These are phyloP conservation scores for Globomyces sp. DNA, from an alignment of 371 early-diverging fungal genomes.

Conservation along the genomic window DNA sequence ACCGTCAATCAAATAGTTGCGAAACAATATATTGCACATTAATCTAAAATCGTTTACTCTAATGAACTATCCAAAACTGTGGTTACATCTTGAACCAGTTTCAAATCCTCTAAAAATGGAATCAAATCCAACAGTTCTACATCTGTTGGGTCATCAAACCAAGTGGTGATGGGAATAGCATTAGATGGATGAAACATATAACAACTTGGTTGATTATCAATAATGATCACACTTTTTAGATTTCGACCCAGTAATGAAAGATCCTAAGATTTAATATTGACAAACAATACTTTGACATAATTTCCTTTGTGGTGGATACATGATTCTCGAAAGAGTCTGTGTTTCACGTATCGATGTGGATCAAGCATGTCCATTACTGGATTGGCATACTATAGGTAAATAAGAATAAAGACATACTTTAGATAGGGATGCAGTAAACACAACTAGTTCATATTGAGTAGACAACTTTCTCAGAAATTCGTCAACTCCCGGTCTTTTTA, in stretches of 20 bases:
- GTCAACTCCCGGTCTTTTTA: conserved; percentile 94
- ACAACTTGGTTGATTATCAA: conserved; percentile 93
- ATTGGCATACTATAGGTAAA: conserved; percentile 81
- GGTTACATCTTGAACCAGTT: conserved; percentile 83
- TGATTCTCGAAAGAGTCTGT: conserved; percentile 93
- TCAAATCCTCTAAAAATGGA: conserved; percentile 90
- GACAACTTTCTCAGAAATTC: conserved; percentile 82
- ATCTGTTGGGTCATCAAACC: conserved; percentile 96
- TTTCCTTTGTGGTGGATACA: conserved; percentile 93
- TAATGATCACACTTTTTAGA: conserved; percentile 72
- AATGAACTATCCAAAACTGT: conserved; percentile 60
- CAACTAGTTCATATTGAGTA: conserved; percentile 83
- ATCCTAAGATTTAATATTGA: conserved; percentile 49
- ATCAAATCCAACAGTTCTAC: conserved; percentile 91
- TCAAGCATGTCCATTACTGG: conserved; percentile 95
- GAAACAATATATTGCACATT: no score
- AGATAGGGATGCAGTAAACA: conserved; percentile 93
- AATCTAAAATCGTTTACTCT: not conserved
- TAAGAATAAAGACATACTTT: conserved; percentile 29
- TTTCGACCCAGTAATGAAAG: conserved; percentile 79
- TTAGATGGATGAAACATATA: conserved; percentile 94
- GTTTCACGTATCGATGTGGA: conserved; percentile 74
- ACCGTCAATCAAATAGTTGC: no score
- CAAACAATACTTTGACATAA: conserved; percentile 82
- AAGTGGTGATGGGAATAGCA: conserved; percentile 92